Base-by-base conservation (phyloP, 2,329 filamentous ascomycete species). In the Blastomyces percursus region DNA sequence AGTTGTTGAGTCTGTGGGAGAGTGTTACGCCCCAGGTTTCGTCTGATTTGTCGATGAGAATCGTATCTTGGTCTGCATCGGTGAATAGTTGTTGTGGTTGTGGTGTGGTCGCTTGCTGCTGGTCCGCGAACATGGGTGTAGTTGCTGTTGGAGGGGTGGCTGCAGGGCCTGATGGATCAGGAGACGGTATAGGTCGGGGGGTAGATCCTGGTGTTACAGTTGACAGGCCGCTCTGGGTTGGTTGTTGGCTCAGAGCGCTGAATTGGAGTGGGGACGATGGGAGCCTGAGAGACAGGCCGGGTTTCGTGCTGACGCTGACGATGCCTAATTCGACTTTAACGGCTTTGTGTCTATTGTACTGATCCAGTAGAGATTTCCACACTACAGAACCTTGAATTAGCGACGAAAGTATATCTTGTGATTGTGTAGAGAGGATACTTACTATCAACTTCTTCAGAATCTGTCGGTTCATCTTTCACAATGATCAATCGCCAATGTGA, bases 1-100 rank as follows among this genome's bases (percentile, higher is more conserved):
- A 75, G 62, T 72, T 74, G 63, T 77, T 77, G 42, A 77, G 67
- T 35, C 75, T 78, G 67, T 82, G 80, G 0, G 79, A 79, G 62
- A 86, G 75, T 24, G 85, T 76, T 8, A 85, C 72, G 40, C 77
- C 78, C 82, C 83, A 86, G 0, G 81, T 81, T 65, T 87, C 84
- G 68, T 87, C 84, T 27, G 78, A 79, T 21, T 80, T 72, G 67
- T 87, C 84, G 48, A 83, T 72, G 12, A 87, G 78, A 11, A 81
- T 76, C 1, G 82, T 79, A 59, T 86, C 84, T 0, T 79, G 77
- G 63, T 86, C 84, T 30, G 77, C 65, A 71, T 81, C 72, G 27
- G 71, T 64, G 12, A 71, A 68, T 42, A 35, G 11, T 12, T 57
- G 8, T 71, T 65, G 1, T 76, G 72, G 6, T 73, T 19, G 71